Conservation (phyloP, 768 basidiomycete species). For the Cystofilobasidium bisporidii region DNA sequence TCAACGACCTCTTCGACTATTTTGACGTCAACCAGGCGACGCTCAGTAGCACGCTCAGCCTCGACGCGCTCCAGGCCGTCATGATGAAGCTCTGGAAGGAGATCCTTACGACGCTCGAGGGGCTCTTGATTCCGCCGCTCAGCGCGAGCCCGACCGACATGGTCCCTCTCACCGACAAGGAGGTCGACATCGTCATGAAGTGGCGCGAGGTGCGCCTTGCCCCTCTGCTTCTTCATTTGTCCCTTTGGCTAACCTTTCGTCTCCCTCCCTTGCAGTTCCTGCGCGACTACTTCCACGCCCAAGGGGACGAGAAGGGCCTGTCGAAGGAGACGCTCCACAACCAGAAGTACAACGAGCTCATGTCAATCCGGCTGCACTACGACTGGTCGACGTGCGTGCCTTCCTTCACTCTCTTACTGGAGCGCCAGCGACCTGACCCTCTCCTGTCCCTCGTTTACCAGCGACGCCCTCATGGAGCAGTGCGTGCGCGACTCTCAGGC, state of each 20-base stretch:
- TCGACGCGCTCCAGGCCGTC: slow-evolving; percentile 65
- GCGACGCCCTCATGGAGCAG: slow-evolving; percentile 43
- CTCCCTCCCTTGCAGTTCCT: slow-evolving; percentile 54
- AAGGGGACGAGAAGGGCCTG: slow-evolving; percentile 75
- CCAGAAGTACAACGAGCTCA: slow-evolving; percentile 82
- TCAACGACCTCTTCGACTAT: slow-evolving; percentile 85
- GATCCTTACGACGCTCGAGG: slow-evolving; percentile 73
- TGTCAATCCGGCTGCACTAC: slow-evolving; percentile 86
- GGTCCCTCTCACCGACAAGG: slow-evolving; percentile 86
- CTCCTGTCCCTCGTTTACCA: neutral
- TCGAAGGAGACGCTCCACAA: slow-evolving; percentile 79
- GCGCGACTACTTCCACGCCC: slow-evolving; percentile 87
- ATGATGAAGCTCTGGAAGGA: slow-evolving; percentile 96
- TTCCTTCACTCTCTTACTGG: neutral
- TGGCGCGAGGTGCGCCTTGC: slow-evolving; percentile 67
- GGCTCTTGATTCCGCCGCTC: slow-evolving; percentile 78
- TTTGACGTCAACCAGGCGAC: slow-evolving; percentile 87
- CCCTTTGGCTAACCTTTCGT: neutral
- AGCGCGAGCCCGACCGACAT: slow-evolving; percentile 77
- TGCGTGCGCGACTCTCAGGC: slow-evolving; percentile 93
- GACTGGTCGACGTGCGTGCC: slow-evolving; percentile 78
- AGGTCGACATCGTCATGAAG: slow-evolving; percentile 97
- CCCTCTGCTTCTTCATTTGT: neutral
- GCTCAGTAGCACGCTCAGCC: slow-evolving; percentile 75
- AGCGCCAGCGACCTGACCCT: too few species aligned